Evolutionary conservation across 805 yeast genomes (phyloP), one percentile per base, ranked within the genome.

Genomic region (Kodamaea kakaduensis): DNA sequence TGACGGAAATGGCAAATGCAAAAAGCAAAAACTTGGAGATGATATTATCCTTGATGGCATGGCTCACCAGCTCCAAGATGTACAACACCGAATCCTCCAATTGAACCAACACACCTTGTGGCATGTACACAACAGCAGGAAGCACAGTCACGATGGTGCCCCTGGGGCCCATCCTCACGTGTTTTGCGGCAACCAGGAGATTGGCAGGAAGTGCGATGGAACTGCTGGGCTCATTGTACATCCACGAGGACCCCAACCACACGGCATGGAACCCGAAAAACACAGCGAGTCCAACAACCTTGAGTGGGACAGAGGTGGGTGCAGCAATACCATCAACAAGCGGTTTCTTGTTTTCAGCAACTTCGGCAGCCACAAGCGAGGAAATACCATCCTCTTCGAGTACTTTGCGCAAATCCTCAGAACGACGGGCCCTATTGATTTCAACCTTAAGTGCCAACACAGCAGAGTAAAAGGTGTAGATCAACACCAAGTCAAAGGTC

Each of bases 381-480:
- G 84, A 73, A 21, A 90, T 75, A 17, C 98, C 97, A 52, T 90
- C 98, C 56, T 90, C 98, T 64, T 89, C 93, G 44, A 90, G 69
- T 18, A 85, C 87, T 43, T 77, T 78, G 54, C 82, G 80, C 54
- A 88, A 74, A 37, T 78, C 76, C 40, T 85, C 78, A 31, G 87
- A 83, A 45, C 86, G 78, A 59, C 89, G 86, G 37, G 93, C 93
- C 41, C 84, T 71, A 55, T 78, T 78, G 57, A 90, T 86, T 59
- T 93, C 96, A 30, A 90, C 78, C 62, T 90, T 90, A 58, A 90
- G 71, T 2, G 95, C 79, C 46, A 90, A 73, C 36, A 86, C 75
- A 3, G 96, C 88, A 9, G 94, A 69, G 57, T 73, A 89, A 58
- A 88, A 88, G 1, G 96, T 85, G 51, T 77, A 76, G 14, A 86